phyloP scores from a whole-genome alignment of 768 basidiomycete species.

The Lactarius sanguifluus region DNA sequence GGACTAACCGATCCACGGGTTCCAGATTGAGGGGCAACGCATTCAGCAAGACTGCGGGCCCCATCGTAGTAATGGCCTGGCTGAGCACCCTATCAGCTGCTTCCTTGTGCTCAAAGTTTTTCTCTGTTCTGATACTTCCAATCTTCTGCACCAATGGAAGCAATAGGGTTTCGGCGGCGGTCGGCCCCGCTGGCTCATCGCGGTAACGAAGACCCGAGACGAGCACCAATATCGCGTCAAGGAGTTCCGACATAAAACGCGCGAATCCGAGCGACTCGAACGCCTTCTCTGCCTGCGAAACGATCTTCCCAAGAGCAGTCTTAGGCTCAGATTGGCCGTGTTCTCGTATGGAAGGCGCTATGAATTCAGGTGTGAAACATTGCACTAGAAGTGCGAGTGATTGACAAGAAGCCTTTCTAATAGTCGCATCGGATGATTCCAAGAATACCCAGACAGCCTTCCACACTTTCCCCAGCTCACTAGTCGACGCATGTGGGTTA shows the following conservation, averaged over 20 bases:
- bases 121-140: constrained; percentile 71
- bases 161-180: constrained; percentile 70
- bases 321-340: constrained; percentile 43
- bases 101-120: constrained; percentile 89
- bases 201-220: constrained; percentile 60
- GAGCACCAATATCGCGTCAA: constrained; percentile 71
- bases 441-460: constrained; percentile 74
- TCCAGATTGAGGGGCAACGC: constrained; percentile 85
- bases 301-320: constrained; percentile 60
- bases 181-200: constrained; percentile 41
- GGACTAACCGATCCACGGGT: constrained; percentile 67
- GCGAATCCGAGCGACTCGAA: constrained; percentile 74
- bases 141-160: constrained; percentile 67
- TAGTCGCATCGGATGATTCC: constrained; percentile 61
- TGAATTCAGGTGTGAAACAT: constrained; percentile 68
- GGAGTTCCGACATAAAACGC: constrained; percentile 72
- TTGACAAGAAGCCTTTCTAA: constrained; percentile 62
- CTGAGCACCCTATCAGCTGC: constrained; percentile 77
- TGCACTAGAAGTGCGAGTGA: constrained; percentile 62
- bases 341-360: constrained; percentile 52
- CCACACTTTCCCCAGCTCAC: constrained; percentile 67
- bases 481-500: constrained; percentile 50
- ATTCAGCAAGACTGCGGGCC: constrained; percentile 74
- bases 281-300: constrained; percentile 63
- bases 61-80: constrained; percentile 79